These are phyloP conservation scores for Linanthus parryae DNA, from an alignment of 148 eudicot genomes.

Conservation along the genomic window DNA sequence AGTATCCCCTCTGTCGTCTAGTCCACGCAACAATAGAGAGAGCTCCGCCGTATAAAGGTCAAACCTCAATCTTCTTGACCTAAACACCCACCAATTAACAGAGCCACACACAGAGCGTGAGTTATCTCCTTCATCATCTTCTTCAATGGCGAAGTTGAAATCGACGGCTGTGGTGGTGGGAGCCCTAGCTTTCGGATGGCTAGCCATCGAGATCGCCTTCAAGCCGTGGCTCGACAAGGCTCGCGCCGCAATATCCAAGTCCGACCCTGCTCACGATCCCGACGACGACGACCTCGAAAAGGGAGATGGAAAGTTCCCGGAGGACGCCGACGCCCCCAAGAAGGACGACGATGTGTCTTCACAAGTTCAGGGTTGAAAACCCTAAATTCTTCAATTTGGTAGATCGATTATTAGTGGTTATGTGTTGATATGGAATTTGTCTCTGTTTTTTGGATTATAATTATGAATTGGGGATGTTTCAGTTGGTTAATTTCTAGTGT, in stretches of 20 bases:
- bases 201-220: conserved; percentile 18
- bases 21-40: too few species aligned
- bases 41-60: too few species aligned
- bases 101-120: too few species aligned
- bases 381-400: neutral
- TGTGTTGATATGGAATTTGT: neutral
- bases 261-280: conserved; percentile 11
- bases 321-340: conserved; percentile 20
- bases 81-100: too few species aligned
- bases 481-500: neutral
- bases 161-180: conserved; percentile 9
- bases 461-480: neutral
- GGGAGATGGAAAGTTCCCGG: too few species aligned
- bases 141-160: conserved; percentile 6
- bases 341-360: neutral
- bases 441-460: neutral
- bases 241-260: conserved; percentile 8
- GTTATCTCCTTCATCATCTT: too few species aligned
- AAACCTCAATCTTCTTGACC: too few species aligned
- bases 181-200: conserved; percentile 18
- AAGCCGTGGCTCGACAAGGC: conserved; percentile 19
- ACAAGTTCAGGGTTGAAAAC: neutral
- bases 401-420: neutral
- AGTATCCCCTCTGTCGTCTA: too few species aligned
- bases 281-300: conserved; percentile 16